Evolutionary conservation across 2,329 filamentous ascomycete species (phyloP).

Genomic region (Cercospora nicotianae): DNA sequence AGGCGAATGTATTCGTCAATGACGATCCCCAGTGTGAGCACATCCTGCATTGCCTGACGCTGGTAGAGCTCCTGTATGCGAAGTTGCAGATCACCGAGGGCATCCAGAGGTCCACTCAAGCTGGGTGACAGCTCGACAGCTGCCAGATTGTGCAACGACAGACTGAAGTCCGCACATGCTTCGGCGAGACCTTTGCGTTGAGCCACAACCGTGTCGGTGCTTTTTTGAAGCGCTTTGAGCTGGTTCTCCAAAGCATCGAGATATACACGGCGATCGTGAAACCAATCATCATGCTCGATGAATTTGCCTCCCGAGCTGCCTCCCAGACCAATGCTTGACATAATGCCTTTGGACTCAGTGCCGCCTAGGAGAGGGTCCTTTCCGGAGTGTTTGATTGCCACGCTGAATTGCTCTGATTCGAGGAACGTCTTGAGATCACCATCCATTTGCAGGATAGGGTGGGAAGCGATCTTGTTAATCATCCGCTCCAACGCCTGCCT

Average conservation of each 20-base stretch:
- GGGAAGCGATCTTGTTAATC: conserved; percentile 91
- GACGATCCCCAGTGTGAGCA: conserved; percentile 93
- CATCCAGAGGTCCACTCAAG: conserved; percentile 84
- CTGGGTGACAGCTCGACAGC: conserved; percentile 88
- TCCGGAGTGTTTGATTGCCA: conserved; percentile 90
- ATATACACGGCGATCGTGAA: conserved; percentile 93
- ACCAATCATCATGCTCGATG: conserved; percentile 98
- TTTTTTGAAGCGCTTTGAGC: conserved; percentile 79
- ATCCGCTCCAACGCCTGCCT: conserved; percentile 92
- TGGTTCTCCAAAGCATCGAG: conserved; percentile 91
- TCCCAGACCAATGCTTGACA: conserved; percentile 71
- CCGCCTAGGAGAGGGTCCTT: conserved; percentile 74
- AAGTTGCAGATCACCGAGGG: conserved; percentile 87
- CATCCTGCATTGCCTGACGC: conserved; percentile 93
- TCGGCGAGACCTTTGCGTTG: conserved; percentile 94
- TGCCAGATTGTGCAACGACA: conserved; percentile 87
- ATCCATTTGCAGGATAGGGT: conserved; percentile 89
- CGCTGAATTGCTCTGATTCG: conserved; percentile 92
- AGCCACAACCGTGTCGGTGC: conserved; percentile 86
- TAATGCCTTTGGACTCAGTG: conserved; percentile 86
- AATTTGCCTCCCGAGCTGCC: conserved; percentile 78
- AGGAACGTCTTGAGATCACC: conserved; percentile 93
- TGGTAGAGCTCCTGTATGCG: conserved; percentile 95
- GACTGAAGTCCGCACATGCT: conserved; percentile 88
- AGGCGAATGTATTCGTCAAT: conserved; percentile 97